phyloP scores from a whole-genome alignment of 2,329 filamentous ascomycete genomes.

The Ceratocystis lukuohia region DNA sequence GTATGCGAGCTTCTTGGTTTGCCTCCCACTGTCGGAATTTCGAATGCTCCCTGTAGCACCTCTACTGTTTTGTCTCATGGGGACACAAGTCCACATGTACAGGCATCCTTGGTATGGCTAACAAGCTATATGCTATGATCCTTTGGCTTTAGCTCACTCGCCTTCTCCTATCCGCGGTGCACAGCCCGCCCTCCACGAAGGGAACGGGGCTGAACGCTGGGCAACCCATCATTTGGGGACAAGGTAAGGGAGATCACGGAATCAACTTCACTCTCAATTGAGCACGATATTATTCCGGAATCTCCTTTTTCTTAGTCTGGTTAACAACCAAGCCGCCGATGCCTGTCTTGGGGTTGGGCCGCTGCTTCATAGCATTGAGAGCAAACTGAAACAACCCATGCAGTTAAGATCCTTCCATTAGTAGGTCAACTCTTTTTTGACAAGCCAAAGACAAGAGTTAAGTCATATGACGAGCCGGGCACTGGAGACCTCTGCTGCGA shows the following conservation, averaged over 20 bases:
- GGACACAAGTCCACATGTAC: not conserved
- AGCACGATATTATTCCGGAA: constrained; percentile 1
- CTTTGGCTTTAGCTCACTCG: not conserved
- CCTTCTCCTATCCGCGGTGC: not conserved
- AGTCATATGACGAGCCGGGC: not conserved
- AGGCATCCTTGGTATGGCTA: not conserved
- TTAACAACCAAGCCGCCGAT: not conserved
- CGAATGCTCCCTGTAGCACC: not conserved
- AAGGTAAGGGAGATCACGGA: constrained; percentile 6
- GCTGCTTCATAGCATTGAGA: not conserved
- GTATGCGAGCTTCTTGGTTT: too few species aligned
- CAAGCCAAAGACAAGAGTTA: not conserved
- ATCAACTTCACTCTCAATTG: not conserved
- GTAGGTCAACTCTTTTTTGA: not conserved
- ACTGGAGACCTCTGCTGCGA: not conserved
- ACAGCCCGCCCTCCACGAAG: not conserved
- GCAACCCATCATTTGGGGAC: not conserved
- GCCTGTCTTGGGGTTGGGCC: not conserved
- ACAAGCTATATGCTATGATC: not conserved
- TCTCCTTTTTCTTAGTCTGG: not conserved
- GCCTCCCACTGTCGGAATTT: too few species aligned
- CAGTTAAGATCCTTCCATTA: not conserved
- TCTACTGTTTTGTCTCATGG: not conserved
- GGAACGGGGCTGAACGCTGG: not conserved
- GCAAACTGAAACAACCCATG: constrained; percentile 1